Conservation (phyloP, 768 basidiomycete species). For the Cantharellus cinnabarinus region DNA sequence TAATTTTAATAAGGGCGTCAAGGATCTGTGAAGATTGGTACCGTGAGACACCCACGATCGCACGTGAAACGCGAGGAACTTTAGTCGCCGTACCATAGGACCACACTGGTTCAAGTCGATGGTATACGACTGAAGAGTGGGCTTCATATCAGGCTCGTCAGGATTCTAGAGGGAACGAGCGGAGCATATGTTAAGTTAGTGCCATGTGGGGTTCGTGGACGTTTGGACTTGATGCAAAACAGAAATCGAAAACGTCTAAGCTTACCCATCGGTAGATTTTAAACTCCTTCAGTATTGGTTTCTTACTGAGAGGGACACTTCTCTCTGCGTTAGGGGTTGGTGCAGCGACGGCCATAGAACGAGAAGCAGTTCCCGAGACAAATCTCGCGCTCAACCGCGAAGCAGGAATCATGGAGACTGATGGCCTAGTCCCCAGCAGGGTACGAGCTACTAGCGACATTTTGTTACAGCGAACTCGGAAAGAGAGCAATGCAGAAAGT, state of each 20-base stretch:
- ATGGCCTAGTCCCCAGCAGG: no score
- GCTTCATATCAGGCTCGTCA: conserved; percentile 82
- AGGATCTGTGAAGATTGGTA: conserved; percentile 30
- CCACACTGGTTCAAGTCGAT: conserved; percentile 89
- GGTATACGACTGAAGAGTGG: conserved; percentile 71
- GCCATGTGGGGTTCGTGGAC: not conserved
- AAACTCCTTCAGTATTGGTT: conserved; percentile 69
- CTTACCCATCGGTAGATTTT: conserved; percentile 96
- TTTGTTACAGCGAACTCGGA: no score
- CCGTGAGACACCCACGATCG: conserved; percentile 1
- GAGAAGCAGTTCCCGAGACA: not conserved
- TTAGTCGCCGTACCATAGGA: conserved; percentile 45
- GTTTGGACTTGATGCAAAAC: not conserved
- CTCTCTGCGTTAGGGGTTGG: not conserved
- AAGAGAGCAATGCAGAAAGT: no score
- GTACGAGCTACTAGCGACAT: no score
- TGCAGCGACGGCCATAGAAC: not conserved
- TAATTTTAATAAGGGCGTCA: conserved; percentile 94
- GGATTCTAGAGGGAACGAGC: conserved; percentile 42
- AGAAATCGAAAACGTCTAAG: conserved; percentile 5
- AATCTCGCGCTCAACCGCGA: not conserved
- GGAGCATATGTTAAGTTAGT: not conserved
- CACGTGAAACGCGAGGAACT: conserved; percentile 11
- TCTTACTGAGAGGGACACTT: not conserved
- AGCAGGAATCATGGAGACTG: no score